Percentiles rank a stretch among this genome's conserved stretches.
Conservation (phyloP, 2,329 filamentous ascomycete genomes). For the Talaromyces sp. region DNA sequence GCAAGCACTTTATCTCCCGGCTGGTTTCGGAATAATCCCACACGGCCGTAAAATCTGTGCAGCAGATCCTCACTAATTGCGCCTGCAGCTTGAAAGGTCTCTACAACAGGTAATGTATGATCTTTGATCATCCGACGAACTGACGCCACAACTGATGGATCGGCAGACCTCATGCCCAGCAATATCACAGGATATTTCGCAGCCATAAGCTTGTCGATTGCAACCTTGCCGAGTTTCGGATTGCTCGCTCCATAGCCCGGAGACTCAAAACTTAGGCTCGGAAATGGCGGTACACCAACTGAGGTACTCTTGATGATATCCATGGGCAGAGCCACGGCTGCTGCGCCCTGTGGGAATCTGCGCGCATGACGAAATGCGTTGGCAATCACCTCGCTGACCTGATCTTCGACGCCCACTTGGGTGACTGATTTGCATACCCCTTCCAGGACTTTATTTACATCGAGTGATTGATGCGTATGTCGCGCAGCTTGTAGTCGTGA, state of each 20-base stretch:
- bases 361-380: conserved; percentile 17
- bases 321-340: conserved; percentile 17
- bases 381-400: conserved; percentile 19
- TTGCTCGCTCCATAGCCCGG: conserved; percentile 15
- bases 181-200: conserved; percentile 17
- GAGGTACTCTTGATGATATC: conserved; percentile 20
- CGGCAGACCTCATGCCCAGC: conserved; percentile 16
- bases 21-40: conserved; percentile 18
- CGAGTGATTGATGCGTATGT: conserved; percentile 18
- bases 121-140: conserved; percentile 16
- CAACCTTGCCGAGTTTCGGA: conserved; percentile 12
- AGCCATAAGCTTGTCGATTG: conserved; percentile 11
- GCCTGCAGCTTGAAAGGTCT: conserved; percentile 18
- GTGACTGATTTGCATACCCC: conserved; percentile 17
- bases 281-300: conserved; percentile 12
- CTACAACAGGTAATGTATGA: conserved; percentile 15
- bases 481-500: conserved; percentile 17
- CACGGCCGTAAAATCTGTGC: conserved; percentile 15
- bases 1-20: conserved; percentile 16
- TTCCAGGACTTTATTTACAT: conserved; percentile 18
- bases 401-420: conserved; percentile 18
- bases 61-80: conserved; percentile 17
- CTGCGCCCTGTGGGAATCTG: conserved; percentile 14
- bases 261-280: conserved; percentile 14
- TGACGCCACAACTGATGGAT: conserved; percentile 10